Percentiles rank a stretch among this genome's conserved stretches.
phyloP scores from a whole-genome alignment of 2,329 filamentous ascomycete genomes.

The Dactylellina haptotyla region DNA sequence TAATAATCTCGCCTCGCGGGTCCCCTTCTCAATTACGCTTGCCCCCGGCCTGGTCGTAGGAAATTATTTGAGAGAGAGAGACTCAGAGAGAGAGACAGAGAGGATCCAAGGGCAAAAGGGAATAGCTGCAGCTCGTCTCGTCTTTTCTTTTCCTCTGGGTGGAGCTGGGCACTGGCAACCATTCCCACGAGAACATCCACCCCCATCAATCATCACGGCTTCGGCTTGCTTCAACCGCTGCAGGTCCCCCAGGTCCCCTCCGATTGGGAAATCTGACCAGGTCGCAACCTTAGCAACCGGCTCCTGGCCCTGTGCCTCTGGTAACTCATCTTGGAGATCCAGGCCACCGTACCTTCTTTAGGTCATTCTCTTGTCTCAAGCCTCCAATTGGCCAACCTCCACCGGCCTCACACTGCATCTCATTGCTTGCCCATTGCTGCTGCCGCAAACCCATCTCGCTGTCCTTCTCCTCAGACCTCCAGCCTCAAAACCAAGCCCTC shows the following conservation, averaged over 20 bases:
- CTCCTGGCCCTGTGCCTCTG: conserved; percentile 29
- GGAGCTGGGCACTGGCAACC: background rate
- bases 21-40: conserved; percentile 21
- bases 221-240: conserved; percentile 1
- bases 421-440: no score
- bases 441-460: no score
- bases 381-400: conserved; percentile 20
- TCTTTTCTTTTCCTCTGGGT: background rate
- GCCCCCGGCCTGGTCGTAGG: background rate
- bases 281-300: conserved; percentile 54
- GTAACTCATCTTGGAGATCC: background rate
- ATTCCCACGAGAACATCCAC: conserved; percentile 16
- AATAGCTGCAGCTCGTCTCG: conserved; percentile 9
- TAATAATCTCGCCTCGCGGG: conserved; percentile 12
- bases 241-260: background rate
- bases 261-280: conserved; percentile 45
- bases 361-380: background rate
- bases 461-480: conserved; percentile 3
- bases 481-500: conserved; percentile 53
- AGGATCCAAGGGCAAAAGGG: conserved; percentile 7
- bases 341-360: background rate
- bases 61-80: background rate
- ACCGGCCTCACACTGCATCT: conserved; percentile 6
- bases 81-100: conserved; percentile 16
- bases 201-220: conserved; percentile 19